These are phyloP conservation scores for Penicillium canariense DNA, from an alignment of 495 filamentous ascomycete species.

Conservation along the genomic window DNA sequence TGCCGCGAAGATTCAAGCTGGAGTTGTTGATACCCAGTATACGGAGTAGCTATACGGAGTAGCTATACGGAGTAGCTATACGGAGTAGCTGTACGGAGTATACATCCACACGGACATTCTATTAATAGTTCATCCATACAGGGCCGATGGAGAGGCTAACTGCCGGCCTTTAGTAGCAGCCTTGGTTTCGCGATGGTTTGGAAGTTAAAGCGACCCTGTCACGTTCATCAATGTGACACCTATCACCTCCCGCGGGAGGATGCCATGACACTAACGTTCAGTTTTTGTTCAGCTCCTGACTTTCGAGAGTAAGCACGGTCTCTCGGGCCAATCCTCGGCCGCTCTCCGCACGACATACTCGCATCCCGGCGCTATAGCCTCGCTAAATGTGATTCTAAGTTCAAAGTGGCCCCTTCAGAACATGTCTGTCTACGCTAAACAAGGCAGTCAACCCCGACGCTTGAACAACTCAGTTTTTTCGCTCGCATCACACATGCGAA, in stretches of 20 bases:
- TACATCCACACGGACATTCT: no score
- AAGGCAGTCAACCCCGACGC: conserved; percentile 14
- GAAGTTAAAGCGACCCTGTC: conserved; percentile 1
- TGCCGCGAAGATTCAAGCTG: no score
- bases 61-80: no score
- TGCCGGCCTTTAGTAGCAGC: neutral
- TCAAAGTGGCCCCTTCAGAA: neutral
- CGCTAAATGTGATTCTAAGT: neutral
- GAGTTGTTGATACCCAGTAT: no score
- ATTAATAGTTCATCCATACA: no score
- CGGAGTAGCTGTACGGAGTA: no score
- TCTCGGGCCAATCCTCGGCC: neutral
- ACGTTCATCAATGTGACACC: conserved; percentile 12
- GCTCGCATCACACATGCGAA: conserved; percentile 2
- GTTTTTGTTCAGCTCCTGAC: no score
- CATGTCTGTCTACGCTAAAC: neutral
- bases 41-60: no score
- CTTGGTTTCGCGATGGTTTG: neutral
- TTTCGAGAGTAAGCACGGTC: neutral
- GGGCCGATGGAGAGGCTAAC: neutral
- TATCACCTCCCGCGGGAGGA: neutral
- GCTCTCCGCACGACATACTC: conserved; percentile 6
- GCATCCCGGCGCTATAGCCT: neutral
- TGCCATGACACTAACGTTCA: neutral
- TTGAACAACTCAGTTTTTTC: neutral